Base-by-base conservation (phyloP, 176 grass and related monocot species). In the Phoenix dactylifera region DNA sequence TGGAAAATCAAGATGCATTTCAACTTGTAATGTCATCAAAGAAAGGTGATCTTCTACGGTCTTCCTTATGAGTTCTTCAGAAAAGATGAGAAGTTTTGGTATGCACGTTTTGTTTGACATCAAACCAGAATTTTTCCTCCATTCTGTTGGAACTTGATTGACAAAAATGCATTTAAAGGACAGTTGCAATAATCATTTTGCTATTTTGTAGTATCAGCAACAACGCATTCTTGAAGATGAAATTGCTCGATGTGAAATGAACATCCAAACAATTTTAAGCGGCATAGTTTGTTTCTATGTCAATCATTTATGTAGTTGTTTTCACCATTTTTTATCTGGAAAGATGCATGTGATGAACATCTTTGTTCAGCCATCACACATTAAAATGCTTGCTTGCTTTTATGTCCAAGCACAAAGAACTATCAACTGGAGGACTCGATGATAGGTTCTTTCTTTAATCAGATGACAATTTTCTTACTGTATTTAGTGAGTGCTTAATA, bases 191-290 rank as follows among this genome's bases (percentile, higher is more conserved):
- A 10, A 25, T 53, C 7, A 44, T 63, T 22, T 63, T n/a, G 28
- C 26, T 59, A 52, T 64, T 3, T 55, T 67, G 39, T 72, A 83
- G 80, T 54, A 56, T 74, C 53, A 4, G 26, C 35, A 73, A 57
- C 58, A 73, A 63, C 53, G 49, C 24, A 51, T 48, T 44, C 24
- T 83, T 29, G 64, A 69, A 57, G 80, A 83, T 18, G 52, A 58
- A 74, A 69, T 54, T 74, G 70, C 65, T 68, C 64, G 64, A 52
- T 69, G 59, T 24, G 80, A 83, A 50, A 78, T 83, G 80, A 61
- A 83, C 57, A 83, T 83, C 32, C 74, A 74, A 16, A 67, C 28
- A 55, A 68, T 78, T 32, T 59, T 64, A 7, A 68, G 6, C 7
- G 69, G 80, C 77, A 83, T 59, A 63, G 18, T 30, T 32, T 65